phyloP scores from a whole-genome alignment of 1,284 basidiomycete species.

The Apiotrichum sp. region DNA sequence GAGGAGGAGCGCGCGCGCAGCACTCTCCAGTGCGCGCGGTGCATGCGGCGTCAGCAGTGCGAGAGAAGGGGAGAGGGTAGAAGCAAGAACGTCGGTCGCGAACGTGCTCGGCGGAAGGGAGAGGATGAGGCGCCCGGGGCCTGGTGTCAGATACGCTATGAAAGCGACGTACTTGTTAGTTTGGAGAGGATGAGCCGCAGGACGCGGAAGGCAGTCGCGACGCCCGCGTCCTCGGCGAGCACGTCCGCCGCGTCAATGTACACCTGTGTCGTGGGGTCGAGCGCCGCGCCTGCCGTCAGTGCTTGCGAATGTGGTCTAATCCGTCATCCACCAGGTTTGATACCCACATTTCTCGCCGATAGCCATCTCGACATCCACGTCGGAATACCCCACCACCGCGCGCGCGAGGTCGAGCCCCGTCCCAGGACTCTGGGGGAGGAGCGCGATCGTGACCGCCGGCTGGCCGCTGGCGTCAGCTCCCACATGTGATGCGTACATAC shows the following conservation, averaged over 20 bases:
- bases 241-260: slow-evolving; percentile 41
- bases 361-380: slow-evolving; percentile 5
- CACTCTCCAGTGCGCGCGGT: slow-evolving; percentile 59
- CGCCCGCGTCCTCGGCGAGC: slow-evolving; percentile 34
- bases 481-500: neutral
- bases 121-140: slow-evolving; percentile 56
- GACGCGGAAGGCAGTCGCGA: slow-evolving; percentile 19
- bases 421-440: neutral
- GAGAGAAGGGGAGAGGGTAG: slow-evolving; percentile 61
- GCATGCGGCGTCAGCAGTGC: slow-evolving; percentile 62
- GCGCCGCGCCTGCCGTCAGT: slow-evolving; percentile 12
- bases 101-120: slow-evolving; percentile 57
- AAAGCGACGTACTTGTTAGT: neutral
- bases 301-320: neutral
- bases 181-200: slow-evolving; percentile 25
- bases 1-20: slow-evolving; percentile 50
- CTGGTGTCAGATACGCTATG: slow-evolving; percentile 37
- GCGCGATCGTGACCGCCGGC: slow-evolving; percentile 14
- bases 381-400: slow-evolving; percentile 7
- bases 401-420: slow-evolving; percentile 6
- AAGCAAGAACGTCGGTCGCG: slow-evolving; percentile 55
- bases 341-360: slow-evolving; percentile 24
- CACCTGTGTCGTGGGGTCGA: slow-evolving; percentile 25
- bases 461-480: slow-evolving; percentile 1
- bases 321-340: too few relatives aligned